These are phyloP conservation scores for Podospora didyma DNA, from an alignment of 495 filamentous ascomycete genomes.

Conservation along the genomic window DNA sequence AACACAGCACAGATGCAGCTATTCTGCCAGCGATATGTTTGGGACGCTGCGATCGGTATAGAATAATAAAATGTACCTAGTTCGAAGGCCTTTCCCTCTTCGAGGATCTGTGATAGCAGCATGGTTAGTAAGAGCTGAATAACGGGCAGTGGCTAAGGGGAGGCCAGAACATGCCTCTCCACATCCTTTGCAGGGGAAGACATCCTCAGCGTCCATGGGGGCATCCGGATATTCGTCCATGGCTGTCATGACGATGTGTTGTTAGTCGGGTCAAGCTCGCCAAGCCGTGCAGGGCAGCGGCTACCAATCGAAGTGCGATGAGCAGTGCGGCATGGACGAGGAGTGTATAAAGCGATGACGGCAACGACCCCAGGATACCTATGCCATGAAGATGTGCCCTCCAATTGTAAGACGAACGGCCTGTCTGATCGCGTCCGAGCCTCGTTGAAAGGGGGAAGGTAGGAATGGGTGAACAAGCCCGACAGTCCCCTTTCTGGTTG, in stretches of 20 bases:
- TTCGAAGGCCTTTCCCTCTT: conserved; percentile 98
- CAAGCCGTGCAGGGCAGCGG: not conserved
- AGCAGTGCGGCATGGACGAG: not conserved
- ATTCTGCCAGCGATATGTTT: not conserved
- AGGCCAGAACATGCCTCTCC: conserved; percentile 71
- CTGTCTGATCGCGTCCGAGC: not conserved
- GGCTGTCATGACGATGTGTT: conserved; percentile 8
- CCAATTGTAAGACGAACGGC: conserved; percentile 2
- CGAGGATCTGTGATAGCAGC: conserved; percentile 61
- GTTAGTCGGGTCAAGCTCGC: not conserved
- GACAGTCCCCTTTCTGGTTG: not conserved
- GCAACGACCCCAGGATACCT: not conserved
- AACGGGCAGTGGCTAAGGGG: not conserved
- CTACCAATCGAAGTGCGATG: not conserved
- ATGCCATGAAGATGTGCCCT: conserved; percentile 5
- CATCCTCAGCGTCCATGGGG: conserved; percentile 83
- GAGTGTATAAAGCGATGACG: not conserved
- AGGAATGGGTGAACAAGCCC: not conserved
- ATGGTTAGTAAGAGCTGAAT: conserved; percentile 5
- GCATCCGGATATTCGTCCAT: conserved; percentile 70
- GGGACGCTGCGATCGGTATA: not conserved
- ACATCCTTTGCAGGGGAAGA: conserved; percentile 95
- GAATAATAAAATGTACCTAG: conserved; percentile 62
- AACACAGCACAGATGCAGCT: not conserved
- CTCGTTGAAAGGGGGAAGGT: not conserved